These are phyloP conservation scores for Sclerospora graminicola DNA, from an alignment of 352 stramenopile genomes.

Conservation along the genomic window DNA sequence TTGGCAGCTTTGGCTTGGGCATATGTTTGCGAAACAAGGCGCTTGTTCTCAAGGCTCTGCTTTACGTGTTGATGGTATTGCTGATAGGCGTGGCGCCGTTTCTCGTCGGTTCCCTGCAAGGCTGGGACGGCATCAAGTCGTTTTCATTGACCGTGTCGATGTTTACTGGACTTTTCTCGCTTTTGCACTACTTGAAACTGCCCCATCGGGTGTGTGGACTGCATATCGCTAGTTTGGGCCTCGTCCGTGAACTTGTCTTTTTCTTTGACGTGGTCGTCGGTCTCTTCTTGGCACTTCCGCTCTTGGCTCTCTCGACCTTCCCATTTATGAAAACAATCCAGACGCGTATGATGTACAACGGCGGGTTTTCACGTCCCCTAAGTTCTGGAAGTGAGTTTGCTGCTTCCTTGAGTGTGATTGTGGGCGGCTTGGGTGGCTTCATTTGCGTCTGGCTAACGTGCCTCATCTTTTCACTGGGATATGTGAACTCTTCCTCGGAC, in stretches of 20 bases:
- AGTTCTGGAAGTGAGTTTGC: constrained; percentile 78
- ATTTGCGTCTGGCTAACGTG: constrained; percentile 74
- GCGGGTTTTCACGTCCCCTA: constrained; percentile 72
- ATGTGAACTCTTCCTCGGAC: constrained; percentile 59
- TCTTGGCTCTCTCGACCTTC: constrained; percentile 70
- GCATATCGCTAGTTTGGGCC: constrained; percentile 47
- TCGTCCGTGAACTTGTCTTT: constrained; percentile 72
- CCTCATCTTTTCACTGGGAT: constrained; percentile 73
- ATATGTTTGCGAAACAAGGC: constrained; percentile 55
- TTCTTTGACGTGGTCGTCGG: constrained; percentile 83
- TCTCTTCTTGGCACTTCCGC: constrained; percentile 57
- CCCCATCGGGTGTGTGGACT: constrained; percentile 59
- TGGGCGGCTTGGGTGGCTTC: constrained; percentile 60
- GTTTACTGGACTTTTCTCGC: constrained; percentile 64
- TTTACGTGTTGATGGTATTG: constrained; percentile 71
- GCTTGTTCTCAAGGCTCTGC: constrained; percentile 31
- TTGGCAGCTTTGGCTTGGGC: constrained; percentile 44
- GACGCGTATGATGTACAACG: constrained; percentile 89
- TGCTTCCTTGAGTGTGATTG: constrained; percentile 63
- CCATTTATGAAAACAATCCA: constrained; percentile 86
- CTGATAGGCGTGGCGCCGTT: constrained; percentile 47
- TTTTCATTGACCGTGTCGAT: constrained; percentile 56
- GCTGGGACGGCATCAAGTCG: constrained; percentile 59
- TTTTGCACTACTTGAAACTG: constrained; percentile 68
- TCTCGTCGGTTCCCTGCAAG: constrained; percentile 43